Evolutionary conservation across 352 stramenopile species (phyloP).

Genomic region (Phytophthora melonis): DNA sequence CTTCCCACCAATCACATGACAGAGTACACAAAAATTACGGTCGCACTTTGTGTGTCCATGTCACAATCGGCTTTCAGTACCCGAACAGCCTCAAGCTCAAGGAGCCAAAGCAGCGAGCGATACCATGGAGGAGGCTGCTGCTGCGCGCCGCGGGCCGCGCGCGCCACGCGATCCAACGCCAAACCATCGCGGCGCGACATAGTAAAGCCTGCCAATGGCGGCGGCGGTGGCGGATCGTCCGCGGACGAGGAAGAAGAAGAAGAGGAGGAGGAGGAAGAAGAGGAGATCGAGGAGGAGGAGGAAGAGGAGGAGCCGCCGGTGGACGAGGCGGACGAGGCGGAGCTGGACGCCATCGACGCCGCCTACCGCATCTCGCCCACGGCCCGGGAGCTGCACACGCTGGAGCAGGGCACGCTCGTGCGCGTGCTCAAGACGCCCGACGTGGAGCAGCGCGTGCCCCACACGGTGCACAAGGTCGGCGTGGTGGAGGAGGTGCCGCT

Average conservation of each 20-base stretch:
- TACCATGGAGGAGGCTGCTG: constrained; percentile 31
- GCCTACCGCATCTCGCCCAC: constrained; percentile 35
- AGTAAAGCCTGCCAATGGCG: constrained; percentile 11
- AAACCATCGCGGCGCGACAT: constrained; percentile 40
- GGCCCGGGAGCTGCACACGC: constrained; percentile 58
- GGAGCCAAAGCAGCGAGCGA: neutral
- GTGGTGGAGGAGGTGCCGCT: constrained; percentile 83
- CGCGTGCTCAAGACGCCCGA: constrained; percentile 76
- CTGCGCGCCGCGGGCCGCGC: constrained; percentile 45
- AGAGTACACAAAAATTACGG: neutral
- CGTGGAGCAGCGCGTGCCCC: constrained; percentile 85
- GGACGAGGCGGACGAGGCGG: constrained; percentile 58
- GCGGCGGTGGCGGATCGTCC: constrained; percentile 26
- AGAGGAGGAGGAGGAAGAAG: constrained; percentile 49
- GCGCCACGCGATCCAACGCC: constrained; percentile 49
- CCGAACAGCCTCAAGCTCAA: neutral
- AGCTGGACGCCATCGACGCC: constrained; percentile 41
- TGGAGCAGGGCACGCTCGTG: constrained; percentile 73
- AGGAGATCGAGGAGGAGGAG: constrained; percentile 66
- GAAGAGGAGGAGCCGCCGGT: constrained; percentile 51
- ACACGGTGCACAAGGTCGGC: constrained; percentile 83
- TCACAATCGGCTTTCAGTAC: neutral
- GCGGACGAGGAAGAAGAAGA: constrained; percentile 54
- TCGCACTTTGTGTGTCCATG: neutral
- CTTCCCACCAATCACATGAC: neutral